phyloP scores from a whole-genome alignment of 768 basidiomycete species.

The Collybia sp. region DNA sequence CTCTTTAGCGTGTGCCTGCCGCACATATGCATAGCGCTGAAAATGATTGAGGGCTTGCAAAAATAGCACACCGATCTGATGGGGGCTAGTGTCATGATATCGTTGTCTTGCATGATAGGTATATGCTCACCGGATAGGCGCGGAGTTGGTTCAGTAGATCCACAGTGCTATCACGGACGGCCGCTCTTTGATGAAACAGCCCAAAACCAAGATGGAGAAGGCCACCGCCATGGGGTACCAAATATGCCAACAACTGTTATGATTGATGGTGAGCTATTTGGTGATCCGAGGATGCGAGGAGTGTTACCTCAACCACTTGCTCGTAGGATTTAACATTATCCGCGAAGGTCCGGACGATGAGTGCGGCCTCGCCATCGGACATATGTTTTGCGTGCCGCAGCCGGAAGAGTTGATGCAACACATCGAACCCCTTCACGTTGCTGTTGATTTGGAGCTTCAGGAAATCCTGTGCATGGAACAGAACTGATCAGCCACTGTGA shows the following conservation, averaged over 20 bases:
- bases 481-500: slow-evolving; percentile 1
- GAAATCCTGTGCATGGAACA: slow-evolving; percentile 53
- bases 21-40: slow-evolving; percentile 82
- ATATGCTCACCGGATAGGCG: slow-evolving; percentile 58
- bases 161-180: slow-evolving; percentile 73
- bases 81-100: slow-evolving; percentile 4
- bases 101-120: background rate
- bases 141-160: slow-evolving; percentile 82
- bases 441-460: slow-evolving; percentile 44
- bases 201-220: slow-evolving; percentile 84
- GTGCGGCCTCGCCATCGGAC: slow-evolving; percentile 64
- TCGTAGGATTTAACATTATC: slow-evolving; percentile 77
- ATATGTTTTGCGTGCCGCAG: slow-evolving; percentile 72
- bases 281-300: background rate
- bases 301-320: slow-evolving; percentile 78
- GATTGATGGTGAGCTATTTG: background rate
- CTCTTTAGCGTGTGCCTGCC: slow-evolving; percentile 73
- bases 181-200: slow-evolving; percentile 82
- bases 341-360: slow-evolving; percentile 72
- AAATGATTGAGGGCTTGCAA: slow-evolving; percentile 82
- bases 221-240: slow-evolving; percentile 77
- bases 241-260: slow-evolving; percentile 69
- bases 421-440: slow-evolving; percentile 77
- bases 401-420: slow-evolving; percentile 80
- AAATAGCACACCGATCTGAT: slow-evolving; percentile 74